Evolutionary conservation across 192 early-diverging fungal genomes (phyloP), one percentile per base, ranked within the genome.

Genomic region (Dissophora globulifera): DNA sequence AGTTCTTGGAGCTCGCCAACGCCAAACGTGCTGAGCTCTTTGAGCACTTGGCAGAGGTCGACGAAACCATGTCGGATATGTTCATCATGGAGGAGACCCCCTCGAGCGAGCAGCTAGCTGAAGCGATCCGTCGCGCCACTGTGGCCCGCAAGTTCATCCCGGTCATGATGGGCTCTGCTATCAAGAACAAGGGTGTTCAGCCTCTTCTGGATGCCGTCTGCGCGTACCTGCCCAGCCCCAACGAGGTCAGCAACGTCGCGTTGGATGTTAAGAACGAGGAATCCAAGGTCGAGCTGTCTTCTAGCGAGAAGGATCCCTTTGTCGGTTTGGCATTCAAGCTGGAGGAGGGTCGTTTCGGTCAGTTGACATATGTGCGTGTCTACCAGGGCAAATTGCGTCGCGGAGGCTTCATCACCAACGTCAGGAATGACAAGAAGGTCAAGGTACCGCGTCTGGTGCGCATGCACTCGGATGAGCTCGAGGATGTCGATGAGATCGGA

Each of bases 391-490:
- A 85, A 52, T 76, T 99, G 48, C 85, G 86, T 47, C 95, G 92
- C 75, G 96, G 96, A 42, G 91, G 92, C 59, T 93, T 90, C 71
- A 90, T 97, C 60, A 85, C 88, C 58, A 97, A 99, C 68, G 86
- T 92, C 25, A 90, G 91, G 71, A 95, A 91, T 22, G 93, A 93
- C 53, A 97, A 97, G 80, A 92, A 89, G 82, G 89, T 97, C 78
- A 99, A 98, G 85, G 93, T 99, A 19, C 90, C 96, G 49, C 89
- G 97, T 15, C 88, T 99, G 26, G 96, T 95, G 47, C 94, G 97
- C 55, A 99, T 99, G 97, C 97, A 99, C 83, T 93, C 97, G 56
- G 92, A 95, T 64, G 94, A 96, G 71, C 95, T 98, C 91, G 96
- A 99, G 84, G 97, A 99, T 81, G 94, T 99, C 0, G 90, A 96